Evolutionary conservation across 163 green algal species (phyloP), one percentile per base, ranked within the genome.

Genomic region (Volvox carteri): DNA sequence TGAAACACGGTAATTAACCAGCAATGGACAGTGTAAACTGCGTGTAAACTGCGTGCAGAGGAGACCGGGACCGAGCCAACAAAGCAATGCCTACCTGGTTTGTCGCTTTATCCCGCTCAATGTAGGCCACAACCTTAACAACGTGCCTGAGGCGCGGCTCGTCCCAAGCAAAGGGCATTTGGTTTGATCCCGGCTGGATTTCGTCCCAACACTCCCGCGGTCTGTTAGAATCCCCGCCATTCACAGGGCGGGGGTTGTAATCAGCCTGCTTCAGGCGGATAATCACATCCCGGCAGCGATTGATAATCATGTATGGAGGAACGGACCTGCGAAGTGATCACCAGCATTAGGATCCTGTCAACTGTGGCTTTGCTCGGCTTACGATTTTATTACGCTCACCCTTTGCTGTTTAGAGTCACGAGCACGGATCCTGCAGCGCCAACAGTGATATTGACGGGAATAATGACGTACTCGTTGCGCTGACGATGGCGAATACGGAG

Each of bases 371-470:
- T n/a, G n/a, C n/a, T n/a, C n/a, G n/a, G n/a, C n/a, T n/a, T n/a
- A n/a, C n/a, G n/a, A n/a, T 65, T 65, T 65, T 11, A 12, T 12
- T 65, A 65, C 21, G 90, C 86, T 70, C 72, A 93, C 89, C 73
- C 84, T 54, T 92, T 88, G 90, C 93, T 95, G 93, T 98, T 98
- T 84, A 98, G 93, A 2, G 96, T 97, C 39, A 98, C 92, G 48
- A 98, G 94, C 74, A 98, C 94, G 0, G 86, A 91, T 52, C 96
- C 95, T 46, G 93, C 95, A 19, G 93, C 85, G 21, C 96, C 95
- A 16, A 98, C 96, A 2, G 95, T 98, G 73, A 95, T 96, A 91
- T 96, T 98, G 91, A 98, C 94, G 9, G 96, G 96, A 72, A 98
- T 96, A 90, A 98, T 98, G 54, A 98, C 93, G 91, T 94, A 95